Base-by-base conservation (phyloP, 805 yeast genomes). In the Candida schatavii region DNA sequence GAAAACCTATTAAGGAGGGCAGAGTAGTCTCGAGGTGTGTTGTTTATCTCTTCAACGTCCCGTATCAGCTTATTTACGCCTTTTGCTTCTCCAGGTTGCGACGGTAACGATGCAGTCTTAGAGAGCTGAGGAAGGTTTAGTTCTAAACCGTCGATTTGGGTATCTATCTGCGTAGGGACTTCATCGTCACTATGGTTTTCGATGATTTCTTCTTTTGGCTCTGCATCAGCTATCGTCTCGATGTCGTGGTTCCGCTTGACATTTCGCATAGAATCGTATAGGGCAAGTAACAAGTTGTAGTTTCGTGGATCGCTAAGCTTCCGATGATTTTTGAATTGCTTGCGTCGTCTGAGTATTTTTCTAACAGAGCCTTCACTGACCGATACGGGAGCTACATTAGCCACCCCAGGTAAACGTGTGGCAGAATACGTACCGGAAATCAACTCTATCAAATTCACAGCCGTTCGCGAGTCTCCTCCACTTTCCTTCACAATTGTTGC, bases 391-490 rank as follows among this genome's bases (percentile, higher is more conserved):
- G 39, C 40, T 14, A 22, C 20, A n/a, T 34, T 25, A 10, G 11
- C n/a, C 20, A 3, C 14, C 14, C 23, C 21, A 5, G 4, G 21
- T 5, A 31, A 31, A 7, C 19, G 11, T 4, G 11, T 17, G 6
- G 11, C 21, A n/a, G 23, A 6, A 5, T 17, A 14, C 6, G 15
- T 20, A 1, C 49, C 32, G 39, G 70, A 59, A 10, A 62, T 34
- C 7, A 66, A 42, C 46, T 67, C 70, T 2, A 70, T 44, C 26
- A 57, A 37, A 38, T 61, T 67, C 15, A 69, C 57, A 7, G 68
- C 64, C 13, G 46, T 48, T 21, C 75, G 46, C 15, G 67, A 50
- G 40, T 68, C 75, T 3, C 72, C 72, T 19, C 40, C 39, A 15
- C 59, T 50, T 15, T 39, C 35, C 4, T 37, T 40, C 0, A 53